Evolutionary conservation across 805 yeast genomes (phyloP), one percentile per base, ranked within the genome.

Genomic region (Aciculoconidium aculeatum): DNA sequence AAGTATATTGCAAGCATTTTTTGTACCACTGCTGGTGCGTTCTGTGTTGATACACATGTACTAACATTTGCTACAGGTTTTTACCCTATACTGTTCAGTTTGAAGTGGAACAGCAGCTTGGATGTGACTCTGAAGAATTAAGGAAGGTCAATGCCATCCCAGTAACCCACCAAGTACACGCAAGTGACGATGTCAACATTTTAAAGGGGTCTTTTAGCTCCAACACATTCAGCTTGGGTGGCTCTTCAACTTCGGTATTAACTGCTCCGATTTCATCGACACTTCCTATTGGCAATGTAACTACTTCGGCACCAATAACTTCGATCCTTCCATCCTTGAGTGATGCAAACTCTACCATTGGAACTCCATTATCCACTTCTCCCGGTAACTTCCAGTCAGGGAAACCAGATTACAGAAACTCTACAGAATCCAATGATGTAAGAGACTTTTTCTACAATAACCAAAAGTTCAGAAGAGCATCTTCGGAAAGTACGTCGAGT

Each of bases 1-100:
- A 67, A 44, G 80, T 72, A 39, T 31, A 7, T 10, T 17, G 17
- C 6, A 30, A 12, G 13, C 5, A 13, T 18, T 14, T 3, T 10
- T 9, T 5, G n/a, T n/a, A n/a, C n/a, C n/a, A n/a, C n/a, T n/a
- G n/a, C n/a, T n/a, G n/a, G n/a, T n/a, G n/a, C 13, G 9, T 7
- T 5, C 3, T n/a, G 9, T 13, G 47, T 49, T 48, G 42, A 46
- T 49, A 19, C 27, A 14, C n/a, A 10, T 15, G 28, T 34, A 47
- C 49, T 45, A 42, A 32, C 38, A 11, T 20, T 9, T 11, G n/a
- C 27, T 11, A 14, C 35, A 73, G 81, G 27, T 80, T 80, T 42
- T 60, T 81, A 26, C 92, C 92, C 2, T 76, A 76, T 45, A 77
- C 86, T 3, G 86, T 80, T n/a, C 83, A 80, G 39, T 73, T 73